Evolutionary conservation across 179 eudicot species (phyloP), one percentile per base, ranked within the genome.

Genomic region (Heliamphora pulchella): DNA sequence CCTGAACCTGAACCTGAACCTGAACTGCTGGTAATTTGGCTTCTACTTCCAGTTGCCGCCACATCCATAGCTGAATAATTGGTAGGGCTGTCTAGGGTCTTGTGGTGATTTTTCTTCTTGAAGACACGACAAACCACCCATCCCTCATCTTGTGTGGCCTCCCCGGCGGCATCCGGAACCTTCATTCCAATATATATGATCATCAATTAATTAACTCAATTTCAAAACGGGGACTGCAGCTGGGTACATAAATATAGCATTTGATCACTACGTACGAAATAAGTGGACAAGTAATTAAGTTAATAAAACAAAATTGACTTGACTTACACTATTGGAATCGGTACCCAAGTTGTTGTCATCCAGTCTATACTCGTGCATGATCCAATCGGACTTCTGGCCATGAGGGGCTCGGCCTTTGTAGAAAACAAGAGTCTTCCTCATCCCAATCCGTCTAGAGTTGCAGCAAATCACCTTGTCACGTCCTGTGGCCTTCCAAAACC

Each of bases 321-420:
- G n/a, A 3, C 76, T 83, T 62, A 83, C 82, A 78, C 44, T 63
- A 72, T 22, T 59, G 8, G 22, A 43, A 10, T 58, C 13, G 22
- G 13, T 7, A 43, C 41, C n/a, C 2, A 2, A 4, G 5, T 3
- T 17, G 51, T 80, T 67, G 70, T 22, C 65, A 22, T 88, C 94
- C n/a, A 89, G 90, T 8, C 94, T 84, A 78, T 91, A 91, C 73
- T 91, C 94, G 82, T 91, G 91, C 92, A 91, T 89, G 77, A 91
- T 91, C 92, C 92, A 91, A 70, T 91, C 92, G n/a, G 91, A 89
- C 77, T 91, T 91, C 9, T 79, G 92, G 61, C 94, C 94, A 72
- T 88, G 94, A 71, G 94, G 94, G 43, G 94, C 94, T 80, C 94
- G 84, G 13, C 94, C 94, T 83, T 84, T 86, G 78, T 91, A 91